Conservation (phyloP, 805 yeast genomes). For the Kuraishia floccosa region DNA sequence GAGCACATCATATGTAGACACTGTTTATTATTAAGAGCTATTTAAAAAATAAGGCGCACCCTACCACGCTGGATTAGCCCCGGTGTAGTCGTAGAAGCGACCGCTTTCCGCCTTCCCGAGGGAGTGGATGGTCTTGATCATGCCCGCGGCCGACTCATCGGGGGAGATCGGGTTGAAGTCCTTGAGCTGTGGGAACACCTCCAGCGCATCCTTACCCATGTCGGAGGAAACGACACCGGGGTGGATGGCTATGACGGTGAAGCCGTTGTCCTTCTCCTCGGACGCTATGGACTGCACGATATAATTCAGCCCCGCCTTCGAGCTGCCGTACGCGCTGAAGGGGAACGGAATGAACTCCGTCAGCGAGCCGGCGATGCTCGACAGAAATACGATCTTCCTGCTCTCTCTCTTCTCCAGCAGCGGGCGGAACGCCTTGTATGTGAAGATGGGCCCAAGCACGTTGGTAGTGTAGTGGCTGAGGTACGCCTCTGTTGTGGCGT, state of each 20-base stretch:
- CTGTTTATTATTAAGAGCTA: too few relatives aligned
- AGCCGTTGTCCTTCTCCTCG: slow-evolving; percentile 14
- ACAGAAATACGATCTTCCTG: slow-evolving; percentile 15
- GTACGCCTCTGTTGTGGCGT: neutral
- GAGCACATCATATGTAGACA: too few relatives aligned
- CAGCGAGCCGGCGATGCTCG: slow-evolving; percentile 15
- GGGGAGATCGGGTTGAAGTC: too few relatives aligned
- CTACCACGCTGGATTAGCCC: too few relatives aligned
- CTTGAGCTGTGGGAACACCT: too few relatives aligned
- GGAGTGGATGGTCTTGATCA: too few relatives aligned
- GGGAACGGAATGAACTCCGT: slow-evolving; percentile 7
- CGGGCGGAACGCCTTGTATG: slow-evolving; percentile 10
- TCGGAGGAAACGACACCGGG: slow-evolving; percentile 31
- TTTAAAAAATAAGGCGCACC: too few relatives aligned
- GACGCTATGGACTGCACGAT: slow-evolving; percentile 13
- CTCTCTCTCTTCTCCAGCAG: slow-evolving; percentile 9
- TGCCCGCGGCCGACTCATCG: too few relatives aligned
- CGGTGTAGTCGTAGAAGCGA: too few relatives aligned
- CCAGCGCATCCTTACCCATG: slow-evolving; percentile 15
- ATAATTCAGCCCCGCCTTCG: slow-evolving; percentile 26
- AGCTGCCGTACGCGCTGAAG: slow-evolving; percentile 20
- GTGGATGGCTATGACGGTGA: slow-evolving; percentile 19
- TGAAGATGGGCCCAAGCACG: slow-evolving; percentile 12
- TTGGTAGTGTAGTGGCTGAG: slow-evolving; percentile 10
- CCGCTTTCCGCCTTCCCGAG: too few relatives aligned